Evolutionary conservation across 23 red algal species (phyloP).

Genomic region (Agarophyton chilense): DNA sequence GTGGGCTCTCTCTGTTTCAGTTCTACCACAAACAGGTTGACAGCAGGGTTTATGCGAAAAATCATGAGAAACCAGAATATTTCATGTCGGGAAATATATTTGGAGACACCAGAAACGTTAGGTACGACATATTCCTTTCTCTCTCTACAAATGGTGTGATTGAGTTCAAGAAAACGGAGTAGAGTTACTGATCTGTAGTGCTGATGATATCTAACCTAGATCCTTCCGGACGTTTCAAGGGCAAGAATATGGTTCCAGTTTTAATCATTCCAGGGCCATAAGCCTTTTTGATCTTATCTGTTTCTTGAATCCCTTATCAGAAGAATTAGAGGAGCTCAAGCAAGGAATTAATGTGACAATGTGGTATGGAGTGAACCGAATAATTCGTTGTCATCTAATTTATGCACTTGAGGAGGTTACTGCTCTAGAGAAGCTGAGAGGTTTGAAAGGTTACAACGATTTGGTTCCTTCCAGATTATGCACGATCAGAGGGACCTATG

Average conservation of each 20-base stretch:
- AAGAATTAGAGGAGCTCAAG: neutral
- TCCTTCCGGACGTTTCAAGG: neutral
- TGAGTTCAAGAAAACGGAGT: no score
- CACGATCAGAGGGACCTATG: neutral
- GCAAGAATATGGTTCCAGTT: neutral
- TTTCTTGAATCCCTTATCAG: neutral
- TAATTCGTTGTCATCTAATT: neutral
- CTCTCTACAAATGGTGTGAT: no score
- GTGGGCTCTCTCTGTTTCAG: neutral
- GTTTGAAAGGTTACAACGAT: constrained; percentile 8
- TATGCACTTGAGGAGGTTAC: neutral
- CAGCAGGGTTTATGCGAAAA: neutral
- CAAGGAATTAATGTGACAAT: neutral
- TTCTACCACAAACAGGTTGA: neutral
- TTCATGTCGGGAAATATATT: constrained; percentile 10
- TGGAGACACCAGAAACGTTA: no score
- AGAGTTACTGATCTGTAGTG: neutral
- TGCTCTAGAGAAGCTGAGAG: neutral
- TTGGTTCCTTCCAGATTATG: neutral
- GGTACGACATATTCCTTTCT: no score
- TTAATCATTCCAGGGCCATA: neutral
- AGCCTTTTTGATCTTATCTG: neutral
- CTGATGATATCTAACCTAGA: neutral
- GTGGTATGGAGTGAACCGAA: neutral
- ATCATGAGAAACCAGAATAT: neutral